phyloP scores from a whole-genome alignment of 768 basidiomycete species.

The Hortiboletus campestris region DNA sequence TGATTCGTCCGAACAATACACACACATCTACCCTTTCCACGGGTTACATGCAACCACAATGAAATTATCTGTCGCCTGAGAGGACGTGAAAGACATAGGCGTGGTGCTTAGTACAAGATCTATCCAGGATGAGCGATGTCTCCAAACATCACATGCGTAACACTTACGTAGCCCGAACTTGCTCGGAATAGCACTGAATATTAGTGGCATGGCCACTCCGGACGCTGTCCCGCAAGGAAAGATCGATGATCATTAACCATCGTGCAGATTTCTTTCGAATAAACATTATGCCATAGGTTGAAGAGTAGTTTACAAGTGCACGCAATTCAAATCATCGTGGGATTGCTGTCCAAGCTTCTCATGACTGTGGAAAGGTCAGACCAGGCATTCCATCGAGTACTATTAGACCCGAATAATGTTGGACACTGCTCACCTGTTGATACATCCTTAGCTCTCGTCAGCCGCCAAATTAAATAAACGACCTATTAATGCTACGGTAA shows the following conservation, averaged over 20 bases:
- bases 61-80: no score
- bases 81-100: no score
- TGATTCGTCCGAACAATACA: no score
- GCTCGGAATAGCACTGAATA: not conserved
- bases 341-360: conserved; percentile 11
- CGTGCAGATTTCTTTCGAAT: not conserved
- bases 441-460: not conserved
- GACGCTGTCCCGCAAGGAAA: not conserved
- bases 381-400: not conserved
- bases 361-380: not conserved
- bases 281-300: not conserved
- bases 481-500: not conserved
- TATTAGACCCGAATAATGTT: not conserved
- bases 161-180: not conserved
- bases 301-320: not conserved
- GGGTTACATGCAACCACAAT: no score
- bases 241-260: not conserved
- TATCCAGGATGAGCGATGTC: no score
- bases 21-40: no score
- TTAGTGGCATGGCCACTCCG: no score
- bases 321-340: not conserved
- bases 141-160: no score
- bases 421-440: not conserved
- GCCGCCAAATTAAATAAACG: not conserved
- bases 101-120: no score